These are phyloP conservation scores for Umbelopsis vinacea DNA, from an alignment of 192 early-diverging fungal species.

Conservation along the genomic window DNA sequence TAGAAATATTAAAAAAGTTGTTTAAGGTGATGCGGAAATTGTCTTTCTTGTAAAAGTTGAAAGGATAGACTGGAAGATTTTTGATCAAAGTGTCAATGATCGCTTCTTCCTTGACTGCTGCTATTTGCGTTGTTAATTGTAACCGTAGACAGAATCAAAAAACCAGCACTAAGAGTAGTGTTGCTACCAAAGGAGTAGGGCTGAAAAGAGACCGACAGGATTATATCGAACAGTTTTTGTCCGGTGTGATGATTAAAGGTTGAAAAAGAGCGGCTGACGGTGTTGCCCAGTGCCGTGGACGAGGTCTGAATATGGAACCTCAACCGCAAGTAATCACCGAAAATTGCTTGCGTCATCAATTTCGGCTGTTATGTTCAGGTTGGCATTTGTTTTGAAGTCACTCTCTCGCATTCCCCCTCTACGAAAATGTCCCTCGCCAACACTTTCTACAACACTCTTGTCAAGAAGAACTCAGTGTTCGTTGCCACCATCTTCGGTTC, in stretches of 20 bases:
- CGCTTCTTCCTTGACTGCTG: background rate
- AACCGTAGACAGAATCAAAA: background rate
- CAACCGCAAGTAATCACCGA: too few relatives aligned
- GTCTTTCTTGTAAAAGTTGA: too few relatives aligned
- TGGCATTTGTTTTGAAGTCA: background rate
- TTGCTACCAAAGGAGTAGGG: background rate
- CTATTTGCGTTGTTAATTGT: background rate
- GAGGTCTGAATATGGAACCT: too few relatives aligned
- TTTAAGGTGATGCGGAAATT: background rate
- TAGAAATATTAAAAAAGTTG: background rate
- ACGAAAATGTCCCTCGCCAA: slow-evolving; percentile 26
- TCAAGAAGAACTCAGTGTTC: slow-evolving; percentile 75
- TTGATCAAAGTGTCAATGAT: background rate
- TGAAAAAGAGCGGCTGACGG: background rate
- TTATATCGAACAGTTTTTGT: background rate
- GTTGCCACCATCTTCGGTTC: slow-evolving; percentile 66
- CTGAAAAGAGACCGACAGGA: background rate
- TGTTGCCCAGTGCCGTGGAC: too few relatives aligned
- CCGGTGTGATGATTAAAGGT: background rate
- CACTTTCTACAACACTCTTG: slow-evolving; percentile 62
- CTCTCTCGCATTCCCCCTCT: slow-evolving; percentile 12
- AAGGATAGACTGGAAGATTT: too few relatives aligned
- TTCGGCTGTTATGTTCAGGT: background rate
- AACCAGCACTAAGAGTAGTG: background rate
- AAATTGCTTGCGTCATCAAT: slow-evolving; percentile 20